Evolutionary conservation across 306 rosid species (phyloP), one percentile per base, ranked within the genome.

Genomic region (Quillaja saponaria): DNA sequence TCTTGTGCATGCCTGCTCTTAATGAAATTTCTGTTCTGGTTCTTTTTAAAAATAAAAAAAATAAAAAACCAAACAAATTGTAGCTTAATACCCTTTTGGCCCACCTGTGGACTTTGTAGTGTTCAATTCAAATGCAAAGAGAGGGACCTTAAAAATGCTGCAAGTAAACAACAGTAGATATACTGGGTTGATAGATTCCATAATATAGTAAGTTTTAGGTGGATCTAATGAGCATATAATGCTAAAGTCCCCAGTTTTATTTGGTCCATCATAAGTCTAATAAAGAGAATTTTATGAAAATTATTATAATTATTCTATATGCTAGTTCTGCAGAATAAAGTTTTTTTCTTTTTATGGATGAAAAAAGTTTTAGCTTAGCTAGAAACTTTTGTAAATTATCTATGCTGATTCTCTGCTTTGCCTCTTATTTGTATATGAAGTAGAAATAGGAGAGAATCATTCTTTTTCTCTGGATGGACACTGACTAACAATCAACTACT

Each of bases 391-490:
- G n/a, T n/a, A n/a, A n/a, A n/a, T n/a, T n/a, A 4, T 9, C 34
- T 54, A 9, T 46, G 61, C 14, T 44, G 63, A 13, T 34, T n/a
- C n/a, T n/a, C 16, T 5, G 13, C 58, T 31, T 28, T 42, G 49
- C 50, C n/a, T n/a, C n/a, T n/a, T n/a, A n/a, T n/a, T n/a, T n/a
- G n/a, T n/a, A n/a, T n/a, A n/a, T n/a, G n/a, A n/a, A n/a, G n/a
- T n/a, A n/a, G n/a, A n/a, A n/a, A n/a, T n/a, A n/a, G n/a, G n/a
- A n/a, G n/a, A n/a, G n/a, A n/a, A n/a, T n/a, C n/a, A n/a, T n/a
- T n/a, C 17, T 34, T 41, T 59, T 28, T 49, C 39, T 19, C 28
- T 40, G 33, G 63, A 71, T 61, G 44, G 49, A 55, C 33, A 6
- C 37, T 13, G 20, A 25, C 31, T 25, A n/a, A 25, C 11, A n/a